Conservation (phyloP, 768 basidiomycete genomes). For the Chlorophyllum brunneum region DNA sequence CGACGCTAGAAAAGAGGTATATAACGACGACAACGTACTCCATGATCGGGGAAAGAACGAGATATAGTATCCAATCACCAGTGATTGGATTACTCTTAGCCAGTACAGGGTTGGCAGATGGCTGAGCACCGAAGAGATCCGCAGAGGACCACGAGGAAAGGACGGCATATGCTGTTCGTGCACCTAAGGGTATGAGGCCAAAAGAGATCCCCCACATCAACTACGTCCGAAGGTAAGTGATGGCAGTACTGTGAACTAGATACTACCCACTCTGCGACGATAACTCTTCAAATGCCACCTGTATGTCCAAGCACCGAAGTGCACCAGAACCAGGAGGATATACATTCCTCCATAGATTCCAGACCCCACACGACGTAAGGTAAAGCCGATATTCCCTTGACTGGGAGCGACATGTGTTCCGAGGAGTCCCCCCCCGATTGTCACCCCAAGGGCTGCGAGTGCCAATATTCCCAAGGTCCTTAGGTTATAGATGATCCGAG, state of each 20-base stretch:
- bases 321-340: slow-evolving; percentile 34
- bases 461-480: slow-evolving; percentile 32
- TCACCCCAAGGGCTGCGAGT: slow-evolving; percentile 37
- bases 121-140: slow-evolving; percentile 34
- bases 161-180: slow-evolving; percentile 53
- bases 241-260: not conserved
- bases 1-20: slow-evolving; percentile 43
- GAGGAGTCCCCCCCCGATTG: slow-evolving; percentile 43
- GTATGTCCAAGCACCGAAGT: slow-evolving; percentile 41
- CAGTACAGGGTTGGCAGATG: slow-evolving; percentile 38
- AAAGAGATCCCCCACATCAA: slow-evolving; percentile 50
- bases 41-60: slow-evolving; percentile 57
- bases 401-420: slow-evolving; percentile 33
- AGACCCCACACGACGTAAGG: slow-evolving; percentile 39
- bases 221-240: slow-evolving; percentile 26
- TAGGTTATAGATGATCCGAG: slow-evolving; percentile 34
- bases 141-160: slow-evolving; percentile 56
- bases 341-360: slow-evolving; percentile 40
- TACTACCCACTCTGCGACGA: slow-evolving; percentile 37
- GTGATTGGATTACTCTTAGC: slow-evolving; percentile 53
- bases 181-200: slow-evolving; percentile 59
- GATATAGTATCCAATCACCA: slow-evolving; percentile 55
- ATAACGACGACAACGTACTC: slow-evolving; percentile 50
- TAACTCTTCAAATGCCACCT: slow-evolving; percentile 43
- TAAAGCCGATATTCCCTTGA: slow-evolving; percentile 29